These are phyloP conservation scores for Botryotinia calthae DNA, from an alignment of 2,329 filamentous ascomycete species.

Conservation along the genomic window DNA sequence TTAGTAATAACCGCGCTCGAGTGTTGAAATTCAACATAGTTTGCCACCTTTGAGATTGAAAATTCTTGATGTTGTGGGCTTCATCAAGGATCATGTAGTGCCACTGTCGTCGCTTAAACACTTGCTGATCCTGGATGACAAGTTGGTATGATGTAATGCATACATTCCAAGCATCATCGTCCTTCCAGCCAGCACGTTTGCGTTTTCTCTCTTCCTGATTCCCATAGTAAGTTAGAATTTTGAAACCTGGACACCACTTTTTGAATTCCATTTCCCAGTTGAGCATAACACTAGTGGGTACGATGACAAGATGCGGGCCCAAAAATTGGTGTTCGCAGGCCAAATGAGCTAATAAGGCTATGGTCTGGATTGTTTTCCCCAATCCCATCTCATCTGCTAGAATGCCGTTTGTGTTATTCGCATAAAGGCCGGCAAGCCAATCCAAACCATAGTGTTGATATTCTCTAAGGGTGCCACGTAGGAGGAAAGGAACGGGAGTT, in stretches of 20 bases:
- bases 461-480: conserved; percentile 85
- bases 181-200: conserved; percentile 90
- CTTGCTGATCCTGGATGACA: conserved; percentile 87
- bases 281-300: conserved; percentile 96
- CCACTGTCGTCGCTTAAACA: conserved; percentile 90
- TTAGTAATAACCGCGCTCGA: conserved; percentile 79
- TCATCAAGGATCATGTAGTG: conserved; percentile 98
- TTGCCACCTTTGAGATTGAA: conserved; percentile 96
- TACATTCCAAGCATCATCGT: conserved; percentile 93
- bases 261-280: conserved; percentile 99
- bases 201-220: conserved; percentile 86
- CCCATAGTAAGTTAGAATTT: conserved; percentile 95
- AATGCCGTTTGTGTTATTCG: conserved; percentile 91
- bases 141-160: conserved; percentile 98
- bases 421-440: conserved; percentile 92
- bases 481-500: conserved; percentile 74
- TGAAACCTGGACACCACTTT: conserved; percentile 97
- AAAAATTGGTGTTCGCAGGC: conserved; percentile 88
- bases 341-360: conserved; percentile 86
- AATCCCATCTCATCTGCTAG: conserved; percentile 98
- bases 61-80: conserved; percentile 99
- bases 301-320: conserved; percentile 94
- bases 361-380: conserved; percentile 97
- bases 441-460: conserved; percentile 97
- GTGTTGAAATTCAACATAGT: conserved; percentile 93